Base-by-base conservation (phyloP, 2,329 filamentous ascomycete species). In the Coniella vitis region DNA sequence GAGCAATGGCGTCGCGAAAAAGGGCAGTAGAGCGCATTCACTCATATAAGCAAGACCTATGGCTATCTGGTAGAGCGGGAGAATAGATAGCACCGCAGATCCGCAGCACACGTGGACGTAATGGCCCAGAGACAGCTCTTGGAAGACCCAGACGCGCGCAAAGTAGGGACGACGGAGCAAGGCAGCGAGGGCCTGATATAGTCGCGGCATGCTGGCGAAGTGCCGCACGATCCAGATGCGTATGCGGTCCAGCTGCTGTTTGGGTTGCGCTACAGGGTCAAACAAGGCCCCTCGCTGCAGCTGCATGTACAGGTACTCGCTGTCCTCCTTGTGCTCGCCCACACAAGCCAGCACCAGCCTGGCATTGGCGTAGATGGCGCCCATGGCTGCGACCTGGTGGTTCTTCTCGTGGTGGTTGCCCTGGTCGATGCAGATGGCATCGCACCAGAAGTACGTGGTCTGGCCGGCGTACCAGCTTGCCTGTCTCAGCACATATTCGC, bases 371-470 rank as follows among this genome's bases (percentile, higher is more conserved):
- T 20, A 51, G 20, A 51, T 39, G 7, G 7, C 22, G 5, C 40
- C 49, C 45, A 52, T 52, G 3, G 29, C 21, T 10, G 29, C 31
- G 1, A 52, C 40, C 32, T 45, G 49, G 5, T 8, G 5, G 10
- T 21, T 35, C 22, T 48, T 52, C 20, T 48, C 49, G 1, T 44
- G 20, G 3, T 25, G 29, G 19, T 45, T 31, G 4, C 4, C 13
- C 36, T 52, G 49, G 36, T 52, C 29, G 40, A 52, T 48, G 12
- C 45, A 52, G 13, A 52, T 29, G 7, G 45, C 45, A 38, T 52
- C 49, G n/a, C 43, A 17, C 49, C 49, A 52, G 7, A 37, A 4
- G n/a, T 43, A 44, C 2, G 7, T 2, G 7, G 2, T 12, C n/a
- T 22, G 9, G 3, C 16, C 40, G 1, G 17, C 25, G 22, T 17